Percentiles rank a stretch among this genome's conserved stretches.
Conservation (phyloP, 305 asterid species). For the Lippia alba region DNA sequence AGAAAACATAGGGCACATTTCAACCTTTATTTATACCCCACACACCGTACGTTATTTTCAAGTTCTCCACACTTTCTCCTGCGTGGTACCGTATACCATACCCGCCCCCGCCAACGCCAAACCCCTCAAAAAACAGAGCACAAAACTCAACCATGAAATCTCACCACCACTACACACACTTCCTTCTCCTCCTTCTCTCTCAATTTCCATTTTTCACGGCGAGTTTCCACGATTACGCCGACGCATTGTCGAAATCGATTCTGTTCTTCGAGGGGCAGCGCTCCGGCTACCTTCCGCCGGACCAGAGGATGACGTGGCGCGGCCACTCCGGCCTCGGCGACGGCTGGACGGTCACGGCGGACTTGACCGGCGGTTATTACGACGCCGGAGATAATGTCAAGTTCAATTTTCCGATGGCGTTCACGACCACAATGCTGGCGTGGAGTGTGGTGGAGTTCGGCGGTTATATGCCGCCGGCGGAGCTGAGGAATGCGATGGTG, state of each 20-base stretch:
- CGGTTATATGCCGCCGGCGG: slow-evolving; percentile 67
- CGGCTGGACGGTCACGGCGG: slow-evolving; percentile 60
- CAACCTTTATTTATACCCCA: background rate
- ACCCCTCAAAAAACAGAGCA: background rate
- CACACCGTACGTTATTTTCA: background rate
- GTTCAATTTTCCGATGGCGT: slow-evolving; percentile 94
- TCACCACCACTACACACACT: slow-evolving; percentile 1
- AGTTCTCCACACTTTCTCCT: background rate
- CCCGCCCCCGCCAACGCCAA: background rate
- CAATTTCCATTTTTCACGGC: slow-evolving; percentile 39
- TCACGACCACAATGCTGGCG: slow-evolving; percentile 89
- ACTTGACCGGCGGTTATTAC: slow-evolving; percentile 88
- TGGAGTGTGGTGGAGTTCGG: slow-evolving; percentile 95
- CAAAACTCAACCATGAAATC: slow-evolving; percentile 21
- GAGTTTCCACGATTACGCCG: slow-evolving; percentile 70
- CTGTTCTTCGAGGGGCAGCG: slow-evolving; percentile 94
- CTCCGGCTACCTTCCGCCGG: slow-evolving; percentile 78
- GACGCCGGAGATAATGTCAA: slow-evolving; percentile 97
- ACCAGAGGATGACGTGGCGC: slow-evolving; percentile 84
- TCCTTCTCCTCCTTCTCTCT: slow-evolving; percentile 29
- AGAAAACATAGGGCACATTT: background rate
- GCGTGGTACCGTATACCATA: background rate
- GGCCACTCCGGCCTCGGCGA: slow-evolving; percentile 84
- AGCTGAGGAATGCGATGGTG: slow-evolving; percentile 70
- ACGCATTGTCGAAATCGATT: slow-evolving; percentile 79